Conservation (phyloP, 2,329 filamentous ascomycete species). For the Cladophialophora psammophila region DNA sequence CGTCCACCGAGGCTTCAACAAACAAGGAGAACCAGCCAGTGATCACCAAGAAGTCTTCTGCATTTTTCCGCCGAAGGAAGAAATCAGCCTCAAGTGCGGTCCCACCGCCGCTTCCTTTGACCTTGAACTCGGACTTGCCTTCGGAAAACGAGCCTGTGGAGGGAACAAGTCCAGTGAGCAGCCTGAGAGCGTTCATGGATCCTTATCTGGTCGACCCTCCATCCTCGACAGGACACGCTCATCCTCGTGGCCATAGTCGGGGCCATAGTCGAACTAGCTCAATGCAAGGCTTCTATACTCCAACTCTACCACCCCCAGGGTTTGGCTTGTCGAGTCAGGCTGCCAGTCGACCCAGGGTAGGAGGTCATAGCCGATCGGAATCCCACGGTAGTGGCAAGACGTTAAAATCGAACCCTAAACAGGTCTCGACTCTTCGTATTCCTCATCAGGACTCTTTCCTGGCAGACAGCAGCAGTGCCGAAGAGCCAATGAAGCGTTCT, state of each 20-base stretch:
- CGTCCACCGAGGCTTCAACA: conserved; percentile 38
- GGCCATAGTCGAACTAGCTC: conserved; percentile 36
- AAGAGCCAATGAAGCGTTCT: conserved; percentile 33
- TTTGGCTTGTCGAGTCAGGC: conserved; percentile 26
- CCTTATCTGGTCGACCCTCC: conserved; percentile 69
- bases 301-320: conserved; percentile 27
- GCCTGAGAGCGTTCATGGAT: conserved; percentile 84
- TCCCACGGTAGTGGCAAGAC: conserved; percentile 35
- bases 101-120: conserved; percentile 65
- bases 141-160: conserved; percentile 31
- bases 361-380: conserved; percentile 25
- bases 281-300: conserved; percentile 38
- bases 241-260: conserved; percentile 24
- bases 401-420: conserved; percentile 28
- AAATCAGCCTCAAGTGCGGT: conserved; percentile 76
- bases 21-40: conserved; percentile 49
- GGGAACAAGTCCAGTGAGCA: conserved; percentile 73
- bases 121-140: conserved; percentile 47
- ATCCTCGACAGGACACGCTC: conserved; percentile 9
- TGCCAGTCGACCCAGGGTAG: conserved; percentile 11
- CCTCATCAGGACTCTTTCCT: conserved; percentile 43
- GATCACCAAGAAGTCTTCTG: conserved; percentile 89
- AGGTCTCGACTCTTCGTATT: conserved; percentile 30
- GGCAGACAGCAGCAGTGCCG: conserved; percentile 45
- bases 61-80: conserved; percentile 93